These are phyloP conservation scores for Alternaria panax DNA, from an alignment of 2,329 filamentous ascomycete genomes.

Conservation along the genomic window DNA sequence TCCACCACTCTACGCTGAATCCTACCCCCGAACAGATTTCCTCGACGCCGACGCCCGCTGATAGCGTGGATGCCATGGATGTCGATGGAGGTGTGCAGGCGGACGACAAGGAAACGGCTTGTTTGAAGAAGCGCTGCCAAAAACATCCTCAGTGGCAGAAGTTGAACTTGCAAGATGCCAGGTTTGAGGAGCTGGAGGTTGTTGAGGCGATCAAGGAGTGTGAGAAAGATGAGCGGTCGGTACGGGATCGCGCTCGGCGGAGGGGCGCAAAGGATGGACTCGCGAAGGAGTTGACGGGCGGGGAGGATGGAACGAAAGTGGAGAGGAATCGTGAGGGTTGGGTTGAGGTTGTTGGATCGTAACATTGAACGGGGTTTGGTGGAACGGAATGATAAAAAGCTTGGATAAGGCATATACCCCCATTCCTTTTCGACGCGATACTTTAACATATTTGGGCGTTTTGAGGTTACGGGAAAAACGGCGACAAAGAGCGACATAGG, in stretches of 20 bases:
- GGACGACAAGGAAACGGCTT: conserved; percentile 39
- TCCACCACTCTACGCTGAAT: conserved; percentile 60
- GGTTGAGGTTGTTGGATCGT: conserved; percentile 40
- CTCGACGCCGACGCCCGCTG: conserved; percentile 16
- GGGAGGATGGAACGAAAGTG: conserved; percentile 19
- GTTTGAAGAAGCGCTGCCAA: conserved; percentile 57
- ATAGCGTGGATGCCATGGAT: conserved; percentile 9
- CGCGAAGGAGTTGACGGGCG: conserved; percentile 41
- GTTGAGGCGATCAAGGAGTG: conserved; percentile 55
- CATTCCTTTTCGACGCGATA: background rate
- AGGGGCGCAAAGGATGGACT: conserved; percentile 47
- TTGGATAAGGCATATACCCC: conserved; percentile 15
- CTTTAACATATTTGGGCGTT: background rate
- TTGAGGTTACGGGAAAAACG: background rate
- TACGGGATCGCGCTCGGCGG: conserved; percentile 54
- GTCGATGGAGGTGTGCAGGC: background rate
- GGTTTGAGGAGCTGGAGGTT: conserved; percentile 57
- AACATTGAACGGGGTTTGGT: background rate
- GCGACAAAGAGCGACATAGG: background rate
- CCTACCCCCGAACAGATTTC: conserved; percentile 34
- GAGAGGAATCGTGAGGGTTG: conserved; percentile 46
- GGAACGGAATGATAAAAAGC: background rate
- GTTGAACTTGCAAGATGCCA: conserved; percentile 55
- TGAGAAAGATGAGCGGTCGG: conserved; percentile 56
- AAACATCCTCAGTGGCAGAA: conserved; percentile 60